Evolutionary conservation across 371 early-diverging fungal genomes (phyloP).

Genomic region (Entomophthora muscae): DNA sequence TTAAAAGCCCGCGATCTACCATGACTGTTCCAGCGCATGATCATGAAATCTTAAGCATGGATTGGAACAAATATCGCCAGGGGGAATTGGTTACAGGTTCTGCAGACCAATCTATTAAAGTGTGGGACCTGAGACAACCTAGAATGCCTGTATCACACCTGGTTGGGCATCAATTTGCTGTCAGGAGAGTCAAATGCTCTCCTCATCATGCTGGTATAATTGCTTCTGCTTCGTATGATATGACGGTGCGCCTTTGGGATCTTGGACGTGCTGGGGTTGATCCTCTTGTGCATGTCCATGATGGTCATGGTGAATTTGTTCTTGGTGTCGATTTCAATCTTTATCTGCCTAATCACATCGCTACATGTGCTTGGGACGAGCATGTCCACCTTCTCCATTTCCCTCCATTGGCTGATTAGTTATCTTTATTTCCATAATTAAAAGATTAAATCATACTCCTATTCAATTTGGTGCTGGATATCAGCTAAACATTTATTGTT

Average conservation of each 20-base stretch:
- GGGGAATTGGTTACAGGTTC: constrained; percentile 59
- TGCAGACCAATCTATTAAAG: constrained; percentile 68
- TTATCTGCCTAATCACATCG: constrained; percentile 63
- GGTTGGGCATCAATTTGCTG: constrained; percentile 77
- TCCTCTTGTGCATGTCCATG: constrained; percentile 40
- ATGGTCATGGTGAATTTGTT: constrained; percentile 85
- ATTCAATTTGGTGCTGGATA: not conserved
- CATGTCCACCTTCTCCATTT: constrained; percentile 33
- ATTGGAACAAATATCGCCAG: constrained; percentile 87
- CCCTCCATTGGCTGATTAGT: not conserved
- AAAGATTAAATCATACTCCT: not conserved
- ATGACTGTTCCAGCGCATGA: constrained; percentile 69
- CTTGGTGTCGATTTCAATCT: constrained; percentile 80
- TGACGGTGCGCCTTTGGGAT: constrained; percentile 88
- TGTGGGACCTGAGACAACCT: constrained; percentile 78
- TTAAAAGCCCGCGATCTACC: constrained; percentile 32
- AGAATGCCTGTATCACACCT: constrained; percentile 45
- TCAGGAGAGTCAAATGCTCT: constrained; percentile 72
- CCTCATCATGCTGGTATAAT: constrained; percentile 69
- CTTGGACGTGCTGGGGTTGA: constrained; percentile 27
- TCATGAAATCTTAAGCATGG: constrained; percentile 70
- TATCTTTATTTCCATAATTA: not conserved
- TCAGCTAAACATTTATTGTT: too few species aligned
- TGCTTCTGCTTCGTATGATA: constrained; percentile 76
- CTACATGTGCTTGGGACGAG: constrained; percentile 93